Conservation (phyloP, 208 protist genomes). For the Phytomonas sp. region DNA sequence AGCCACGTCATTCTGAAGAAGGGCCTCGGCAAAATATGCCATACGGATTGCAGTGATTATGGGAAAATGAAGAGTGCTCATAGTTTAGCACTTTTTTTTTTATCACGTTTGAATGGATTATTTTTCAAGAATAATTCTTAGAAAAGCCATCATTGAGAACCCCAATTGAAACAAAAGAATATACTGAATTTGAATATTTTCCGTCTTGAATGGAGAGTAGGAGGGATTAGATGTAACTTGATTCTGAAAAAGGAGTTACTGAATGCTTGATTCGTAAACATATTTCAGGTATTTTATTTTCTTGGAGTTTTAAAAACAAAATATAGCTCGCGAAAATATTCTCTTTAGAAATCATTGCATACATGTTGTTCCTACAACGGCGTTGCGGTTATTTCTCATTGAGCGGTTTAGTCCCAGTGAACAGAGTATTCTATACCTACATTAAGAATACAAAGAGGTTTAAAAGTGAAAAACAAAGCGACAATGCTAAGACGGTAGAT, state of each 20-base stretch:
- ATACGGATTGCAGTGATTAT: slow-evolving; percentile 73
- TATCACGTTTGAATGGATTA: neutral
- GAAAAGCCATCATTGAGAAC: neutral
- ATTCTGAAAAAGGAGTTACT: neutral
- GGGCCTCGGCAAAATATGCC: slow-evolving; percentile 84
- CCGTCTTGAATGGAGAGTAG: neutral
- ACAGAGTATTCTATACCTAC: neutral
- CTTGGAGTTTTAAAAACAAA: neutral
- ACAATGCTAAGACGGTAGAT: slow-evolving; percentile 48
- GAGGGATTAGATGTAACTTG: neutral
- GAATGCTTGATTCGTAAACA: neutral
- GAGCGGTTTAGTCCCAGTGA: neutral
- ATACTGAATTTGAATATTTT: neutral
- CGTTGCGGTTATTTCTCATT: neutral
- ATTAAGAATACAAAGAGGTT: neutral
- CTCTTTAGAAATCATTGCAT: neutral
- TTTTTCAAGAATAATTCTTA: neutral
- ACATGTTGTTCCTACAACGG: neutral
- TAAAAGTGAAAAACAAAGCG: slow-evolving; percentile 1
- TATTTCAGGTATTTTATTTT: neutral
- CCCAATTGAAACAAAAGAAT: neutral
- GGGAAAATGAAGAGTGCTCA: neutral
- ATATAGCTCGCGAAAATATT: neutral
- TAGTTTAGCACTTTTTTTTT: slow-evolving; percentile 3
- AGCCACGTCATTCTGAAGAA: slow-evolving; percentile 64